These are phyloP conservation scores for Ganoderma meredithae DNA, from an alignment of 1,284 basidiomycete genomes.

Conservation along the genomic window DNA sequence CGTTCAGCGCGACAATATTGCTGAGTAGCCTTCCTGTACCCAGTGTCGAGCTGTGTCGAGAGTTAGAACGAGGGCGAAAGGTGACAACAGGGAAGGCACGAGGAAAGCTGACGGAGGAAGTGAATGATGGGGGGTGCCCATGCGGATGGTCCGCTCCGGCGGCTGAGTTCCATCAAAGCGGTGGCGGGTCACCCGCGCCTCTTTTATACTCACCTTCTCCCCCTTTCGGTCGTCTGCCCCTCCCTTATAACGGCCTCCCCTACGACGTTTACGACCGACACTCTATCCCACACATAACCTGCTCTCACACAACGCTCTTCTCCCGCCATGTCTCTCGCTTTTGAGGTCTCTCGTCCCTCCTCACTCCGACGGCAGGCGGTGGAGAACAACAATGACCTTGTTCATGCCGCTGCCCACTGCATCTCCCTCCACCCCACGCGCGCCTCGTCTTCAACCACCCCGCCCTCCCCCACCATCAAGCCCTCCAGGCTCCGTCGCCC, in stretches of 20 bases:
- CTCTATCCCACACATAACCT: constrained; percentile 4
- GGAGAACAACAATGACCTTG: constrained; percentile 6
- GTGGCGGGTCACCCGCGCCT: constrained; percentile 1
- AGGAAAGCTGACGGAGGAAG: not conserved
- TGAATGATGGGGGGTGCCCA: not conserved
- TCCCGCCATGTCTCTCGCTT: constrained; percentile 32
- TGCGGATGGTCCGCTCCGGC: constrained; percentile 10
- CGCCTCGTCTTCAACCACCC: constrained; percentile 18
- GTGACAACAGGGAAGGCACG: not conserved
- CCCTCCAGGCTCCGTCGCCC: constrained; percentile 38
- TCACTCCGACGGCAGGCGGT: constrained; percentile 8
- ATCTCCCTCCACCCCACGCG: constrained; percentile 16
- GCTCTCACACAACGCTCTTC: not conserved
- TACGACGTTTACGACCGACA: constrained; percentile 19
- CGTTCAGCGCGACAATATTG: not conserved
- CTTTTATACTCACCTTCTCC: constrained; percentile 6
- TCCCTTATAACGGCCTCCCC: constrained; percentile 21
- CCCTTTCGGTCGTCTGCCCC: constrained; percentile 18
- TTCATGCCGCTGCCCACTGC: constrained; percentile 18
- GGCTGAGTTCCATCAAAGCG: not conserved
- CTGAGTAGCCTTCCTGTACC: not conserved
- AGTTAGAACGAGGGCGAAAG: not conserved
- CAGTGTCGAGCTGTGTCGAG: not conserved
- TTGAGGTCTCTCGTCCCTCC: constrained; percentile 27
- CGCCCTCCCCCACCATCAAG: constrained; percentile 17